phyloP scores from a whole-genome alignment of 2,329 filamentous ascomycete genomes.

The Aspergillus ibericus region DNA sequence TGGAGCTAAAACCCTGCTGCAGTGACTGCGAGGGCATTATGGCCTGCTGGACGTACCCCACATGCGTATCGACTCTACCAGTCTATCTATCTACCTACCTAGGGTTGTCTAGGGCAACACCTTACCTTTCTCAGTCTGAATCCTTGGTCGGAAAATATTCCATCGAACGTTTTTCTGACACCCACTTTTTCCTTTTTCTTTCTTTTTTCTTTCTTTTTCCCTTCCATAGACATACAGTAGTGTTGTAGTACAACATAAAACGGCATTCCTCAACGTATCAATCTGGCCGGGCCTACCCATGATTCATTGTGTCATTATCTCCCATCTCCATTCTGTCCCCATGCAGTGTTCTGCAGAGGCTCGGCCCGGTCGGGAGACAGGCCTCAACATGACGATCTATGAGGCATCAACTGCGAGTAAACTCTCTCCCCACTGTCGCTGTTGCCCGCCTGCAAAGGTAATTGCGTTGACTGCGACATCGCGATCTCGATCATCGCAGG shows the following conservation, averaged over 20 bases:
- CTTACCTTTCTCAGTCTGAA: not conserved
- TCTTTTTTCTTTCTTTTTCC: not conserved
- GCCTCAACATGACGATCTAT: slow-evolving; percentile 7
- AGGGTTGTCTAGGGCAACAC: not conserved
- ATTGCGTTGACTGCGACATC: not conserved
- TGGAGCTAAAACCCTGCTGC: not conserved
- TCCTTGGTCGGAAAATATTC: not conserved
- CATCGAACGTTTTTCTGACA: not conserved
- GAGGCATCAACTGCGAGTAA: not conserved
- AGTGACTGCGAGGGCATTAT: not conserved
- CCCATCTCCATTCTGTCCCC: not conserved
- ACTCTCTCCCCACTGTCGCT: not conserved
- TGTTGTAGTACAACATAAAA: slow-evolving; percentile 16
- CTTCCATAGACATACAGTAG: not conserved
- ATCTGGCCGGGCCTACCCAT: not conserved
- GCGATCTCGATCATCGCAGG: not conserved
- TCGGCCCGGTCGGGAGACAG: slow-evolving; percentile 23
- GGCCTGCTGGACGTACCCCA: not conserved
- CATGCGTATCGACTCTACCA: not conserved
- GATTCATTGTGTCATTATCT: not conserved
- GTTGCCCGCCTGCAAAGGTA: not conserved
- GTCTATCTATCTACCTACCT: too few relatives aligned
- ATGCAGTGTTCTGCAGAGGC: slow-evolving; percentile 21
- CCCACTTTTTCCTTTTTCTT: not conserved
- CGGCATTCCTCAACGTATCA: not conserved